phyloP scores from a whole-genome alignment of 2,329 filamentous ascomycete species.

The Cladophialophora carrionii region DNA sequence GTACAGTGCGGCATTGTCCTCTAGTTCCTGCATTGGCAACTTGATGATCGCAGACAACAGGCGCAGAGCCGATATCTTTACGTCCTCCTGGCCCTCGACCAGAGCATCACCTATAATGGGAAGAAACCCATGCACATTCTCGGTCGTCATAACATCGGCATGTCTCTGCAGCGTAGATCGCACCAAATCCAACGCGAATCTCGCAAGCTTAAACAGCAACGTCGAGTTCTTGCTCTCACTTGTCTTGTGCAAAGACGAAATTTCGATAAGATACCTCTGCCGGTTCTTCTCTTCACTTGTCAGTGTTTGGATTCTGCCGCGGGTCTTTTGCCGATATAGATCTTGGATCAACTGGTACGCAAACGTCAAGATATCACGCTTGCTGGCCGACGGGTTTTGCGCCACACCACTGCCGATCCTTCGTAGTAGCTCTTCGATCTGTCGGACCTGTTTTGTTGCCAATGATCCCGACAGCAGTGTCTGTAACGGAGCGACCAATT shows the following conservation, averaged over 20 bases:
- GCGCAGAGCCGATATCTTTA: conserved; percentile 84
- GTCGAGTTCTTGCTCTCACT: conserved; percentile 56
- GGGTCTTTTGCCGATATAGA: conserved; percentile 69
- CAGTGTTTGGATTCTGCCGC: conserved; percentile 43
- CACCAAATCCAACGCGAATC: conserved; percentile 85
- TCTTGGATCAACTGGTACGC: conserved; percentile 93
- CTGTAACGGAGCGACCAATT: conserved; percentile 77
- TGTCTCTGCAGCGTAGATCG: conserved; percentile 85
- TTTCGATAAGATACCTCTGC: conserved; percentile 76
- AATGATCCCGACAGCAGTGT: conserved; percentile 80
- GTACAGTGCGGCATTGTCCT: conserved; percentile 74
- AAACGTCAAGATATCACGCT: conserved; percentile 83
- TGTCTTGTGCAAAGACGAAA: conserved; percentile 71
- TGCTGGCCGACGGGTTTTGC: conserved; percentile 77
- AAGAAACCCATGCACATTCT: conserved; percentile 82
- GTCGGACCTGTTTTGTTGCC: conserved; percentile 78
- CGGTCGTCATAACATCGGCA: conserved; percentile 74
- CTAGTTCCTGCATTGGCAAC: conserved; percentile 72
- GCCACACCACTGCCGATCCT: conserved; percentile 82
- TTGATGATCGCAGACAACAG: conserved; percentile 84
- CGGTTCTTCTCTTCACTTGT: conserved; percentile 62
- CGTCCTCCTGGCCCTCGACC: conserved; percentile 83
- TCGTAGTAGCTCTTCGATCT: conserved; percentile 85
- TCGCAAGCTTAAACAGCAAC: conserved; percentile 82
- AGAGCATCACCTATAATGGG: conserved; percentile 87